Evolutionary conservation across 495 filamentous ascomycete genomes (phyloP), one percentile per base, ranked within the genome.

Genomic region (Immersiella caudata): DNA sequence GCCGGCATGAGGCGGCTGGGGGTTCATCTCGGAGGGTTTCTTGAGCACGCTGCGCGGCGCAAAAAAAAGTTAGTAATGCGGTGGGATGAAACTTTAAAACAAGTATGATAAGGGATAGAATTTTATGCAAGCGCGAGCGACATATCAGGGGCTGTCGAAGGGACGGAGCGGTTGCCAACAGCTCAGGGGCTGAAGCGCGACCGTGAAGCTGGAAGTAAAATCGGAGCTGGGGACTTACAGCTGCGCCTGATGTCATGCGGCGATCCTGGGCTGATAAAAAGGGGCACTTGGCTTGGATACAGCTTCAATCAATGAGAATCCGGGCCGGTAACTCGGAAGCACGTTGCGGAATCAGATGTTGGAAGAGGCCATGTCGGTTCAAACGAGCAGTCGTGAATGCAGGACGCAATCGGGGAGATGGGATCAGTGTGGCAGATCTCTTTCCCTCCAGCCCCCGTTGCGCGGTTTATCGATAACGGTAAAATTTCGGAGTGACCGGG

Each of bases 1-100:
- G 58, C 70, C 79, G 67, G 55, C 66, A 67, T 81, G 80, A 22
- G 76, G 78, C 35, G 79, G 76, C 68, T 80, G 80, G 70, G 73
- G 77, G 65, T 82, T 82, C 81, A 83, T 83, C 20, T 56, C 70
- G 65, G 52, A 40, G n/a, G 60, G 67, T 63, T 62, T 67, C 67
- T 60, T 40, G 62, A 68, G 65, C 72, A 67, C 72, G 74, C 74
- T 76, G 22, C 52, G 2, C 5, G 9, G n/a, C 2, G 16, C 21
- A 52, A 24, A 36, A 9, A 24, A 12, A 57, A 14, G 54, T 58
- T 20, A 65, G 24, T 33, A 52, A 52, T 20, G 24, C 16, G n/a
- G 22, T 1, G 8, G n/a, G 24, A 22, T 27, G 20, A 27, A 52
- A 6, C 27, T 18, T 52, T 18, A n/a, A 33, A 20, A 20, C 24